A percentile compares a stretch with the other conserved stretches of the same genome.
Evolutionary conservation across 495 filamentous ascomycete species (phyloP).

Genomic region (Thermothielavioides terrestris): DNA sequence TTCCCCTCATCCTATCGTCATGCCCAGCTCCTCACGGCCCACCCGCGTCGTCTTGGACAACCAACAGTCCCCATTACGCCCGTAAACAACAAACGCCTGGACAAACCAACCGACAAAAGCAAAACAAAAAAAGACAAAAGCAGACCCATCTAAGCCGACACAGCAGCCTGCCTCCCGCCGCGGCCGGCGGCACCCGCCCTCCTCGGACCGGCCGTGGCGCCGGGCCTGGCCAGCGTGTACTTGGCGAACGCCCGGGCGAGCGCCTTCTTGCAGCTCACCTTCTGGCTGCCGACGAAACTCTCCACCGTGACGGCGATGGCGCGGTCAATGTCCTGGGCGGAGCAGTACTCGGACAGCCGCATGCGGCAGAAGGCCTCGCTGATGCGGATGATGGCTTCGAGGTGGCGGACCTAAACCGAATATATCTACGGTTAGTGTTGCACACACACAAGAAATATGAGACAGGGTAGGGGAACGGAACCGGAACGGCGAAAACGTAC

Average conservation of each 20-base stretch:
- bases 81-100: not conserved
- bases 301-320: constrained; percentile 97
- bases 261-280: constrained; percentile 96
- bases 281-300: constrained; percentile 91
- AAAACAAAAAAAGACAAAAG: not conserved
- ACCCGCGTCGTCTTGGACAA: too few relatives aligned
- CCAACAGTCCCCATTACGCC: too few relatives aligned
- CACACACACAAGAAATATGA: too few relatives aligned
- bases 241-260: constrained; percentile 95
- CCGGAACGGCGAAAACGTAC: constrained; percentile 45
- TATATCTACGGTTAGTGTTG: constrained; percentile 11
- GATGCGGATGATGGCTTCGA: constrained; percentile 96
- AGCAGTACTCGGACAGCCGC: constrained; percentile 90
- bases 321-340: constrained; percentile 82
- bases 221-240: constrained; percentile 55
- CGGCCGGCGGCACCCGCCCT: not conserved
- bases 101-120: not conserved
- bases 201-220: constrained; percentile 3
- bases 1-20: too few relatives aligned
- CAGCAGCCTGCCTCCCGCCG: not conserved
- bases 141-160: not conserved
- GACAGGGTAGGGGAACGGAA: not conserved
- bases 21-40: too few relatives aligned
- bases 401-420: constrained; percentile 72
- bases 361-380: constrained; percentile 89